A percentile compares a stretch with the other conserved stretches of the same genome.
Evolutionary conservation across 495 filamentous ascomycete species (phyloP).

Genomic region (Cercophora newfieldiana): DNA sequence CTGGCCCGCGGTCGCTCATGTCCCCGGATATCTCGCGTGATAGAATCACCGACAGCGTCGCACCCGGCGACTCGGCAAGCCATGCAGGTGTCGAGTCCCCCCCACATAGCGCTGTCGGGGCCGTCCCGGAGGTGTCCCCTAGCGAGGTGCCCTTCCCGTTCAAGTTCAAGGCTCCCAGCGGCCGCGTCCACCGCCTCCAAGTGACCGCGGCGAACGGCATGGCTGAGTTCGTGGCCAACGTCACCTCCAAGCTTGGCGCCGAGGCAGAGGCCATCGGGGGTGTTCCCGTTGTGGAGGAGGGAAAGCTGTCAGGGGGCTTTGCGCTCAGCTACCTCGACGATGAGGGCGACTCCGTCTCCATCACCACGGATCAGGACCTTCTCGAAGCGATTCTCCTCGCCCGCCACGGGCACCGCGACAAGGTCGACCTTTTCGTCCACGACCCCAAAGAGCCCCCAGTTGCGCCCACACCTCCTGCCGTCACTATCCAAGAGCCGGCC

Average conservation of each 20-base stretch:
- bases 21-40: conserved; percentile 69
- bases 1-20: conserved; percentile 55
- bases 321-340: conserved; percentile 96
- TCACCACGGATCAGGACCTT: conserved; percentile 93
- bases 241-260: conserved; percentile 81
- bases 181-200: conserved; percentile 90
- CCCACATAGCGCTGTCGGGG: conserved; percentile 58
- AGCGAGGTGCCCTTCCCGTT: conserved; percentile 86
- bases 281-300: conserved; percentile 70
- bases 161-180: conserved; percentile 99
- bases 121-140: conserved; percentile 43
- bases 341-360: conserved; percentile 95
- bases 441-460: conserved; percentile 85
- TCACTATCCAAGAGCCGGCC: conserved; percentile 35
- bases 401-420: conserved; percentile 72
- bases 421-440: conserved; percentile 97
- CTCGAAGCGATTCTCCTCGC: conserved; percentile 86
- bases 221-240: conserved; percentile 72
- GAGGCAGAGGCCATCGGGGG: conserved; percentile 89
- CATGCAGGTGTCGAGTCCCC: conserved; percentile 82
- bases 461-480: conserved; percentile 67
- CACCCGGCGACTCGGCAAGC: conserved; percentile 91
- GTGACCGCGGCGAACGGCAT: conserved; percentile 79
- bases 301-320: conserved; percentile 77
- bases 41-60: conserved; percentile 71